phyloP scores from a whole-genome alignment of 164 flowering plant species.

The Vitis amurensis region DNA sequence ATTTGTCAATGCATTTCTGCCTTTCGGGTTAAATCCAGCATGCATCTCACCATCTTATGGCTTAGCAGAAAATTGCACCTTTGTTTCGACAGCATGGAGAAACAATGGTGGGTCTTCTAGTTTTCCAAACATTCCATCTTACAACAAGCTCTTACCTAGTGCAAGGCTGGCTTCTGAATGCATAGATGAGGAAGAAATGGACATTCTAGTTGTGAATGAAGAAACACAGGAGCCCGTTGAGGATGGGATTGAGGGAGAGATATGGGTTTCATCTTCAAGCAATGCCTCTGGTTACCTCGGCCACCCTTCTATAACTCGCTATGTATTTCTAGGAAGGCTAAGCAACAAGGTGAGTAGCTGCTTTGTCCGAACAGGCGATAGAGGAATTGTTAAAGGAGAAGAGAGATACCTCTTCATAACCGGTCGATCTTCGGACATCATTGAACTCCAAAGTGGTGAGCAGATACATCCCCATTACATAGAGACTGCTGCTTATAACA shows the following conservation, averaged over 20 bases:
- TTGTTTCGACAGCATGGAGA: slow-evolving; percentile 79
- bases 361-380: slow-evolving; percentile 62
- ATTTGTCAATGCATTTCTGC: slow-evolving; percentile 39
- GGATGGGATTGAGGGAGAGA: slow-evolving; percentile 74
- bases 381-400: slow-evolving; percentile 52
- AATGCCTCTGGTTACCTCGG: slow-evolving; percentile 61
- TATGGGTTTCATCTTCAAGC: slow-evolving; percentile 75
- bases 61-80: slow-evolving; percentile 78
- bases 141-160: slow-evolving; percentile 55
- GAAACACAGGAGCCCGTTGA: slow-evolving; percentile 51
- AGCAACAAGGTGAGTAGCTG: slow-evolving; percentile 21
- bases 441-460: slow-evolving; percentile 19
- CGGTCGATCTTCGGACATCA: slow-evolving; percentile 47
- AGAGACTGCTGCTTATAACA: slow-evolving; percentile 50
- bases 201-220: slow-evolving; percentile 51
- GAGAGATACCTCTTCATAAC: slow-evolving; percentile 56
- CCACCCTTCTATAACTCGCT: slow-evolving; percentile 51
- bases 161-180: slow-evolving; percentile 39
- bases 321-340: slow-evolving; percentile 40
- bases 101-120: not conserved
- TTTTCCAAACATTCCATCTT: slow-evolving; percentile 27
- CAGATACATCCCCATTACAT: slow-evolving; percentile 61
- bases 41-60: slow-evolving; percentile 71
- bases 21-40: slow-evolving; percentile 40
- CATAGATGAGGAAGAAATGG: slow-evolving; percentile 37